Base-by-base conservation (phyloP, 2,329 filamentous ascomycete species). In the Colletotrichum gloeosporioides region DNA sequence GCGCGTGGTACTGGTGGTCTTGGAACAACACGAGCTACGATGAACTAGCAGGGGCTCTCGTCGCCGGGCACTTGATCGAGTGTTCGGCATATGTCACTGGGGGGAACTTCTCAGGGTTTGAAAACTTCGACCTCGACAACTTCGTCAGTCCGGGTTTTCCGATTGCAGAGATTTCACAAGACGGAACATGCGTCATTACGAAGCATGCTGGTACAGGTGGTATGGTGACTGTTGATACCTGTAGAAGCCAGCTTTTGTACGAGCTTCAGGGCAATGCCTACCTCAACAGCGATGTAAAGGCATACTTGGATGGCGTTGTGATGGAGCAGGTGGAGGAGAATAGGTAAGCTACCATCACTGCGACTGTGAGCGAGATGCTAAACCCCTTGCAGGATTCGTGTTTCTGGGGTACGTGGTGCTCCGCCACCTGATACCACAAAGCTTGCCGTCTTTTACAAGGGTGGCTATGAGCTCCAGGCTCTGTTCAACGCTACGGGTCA, bases 351-450 rank as follows among this genome's bases (percentile, higher is more conserved):
- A 0, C 3, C 4, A 22, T 0, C 44, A 22, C 6, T 0, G 0
- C 44, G n/a, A 22, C 10, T 25, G 13, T 29, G 55, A 59, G 13
- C 6, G 25, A 27, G 15, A 2, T 57, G 7, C 53, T 57, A 2
- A 57, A 25, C 2, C 25, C 2, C 8, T 27, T 57, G 13, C 22
- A 57, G 53, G 27, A 29, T 59, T 59, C 55, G 3, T 27, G 55
- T 59, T 29, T 59, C 55, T 29, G 55, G 55, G 0, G 0, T 59
- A 0, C 55, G 2, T 29, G 55, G 55, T 1, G 55, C 55, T 83
- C 84, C 86, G 1, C 88, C 89, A 4, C 88, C 88, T 0, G 83
- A 87, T 5, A 90, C 89, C 1, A 90, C 88, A 3, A 90, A 90
- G 78, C 82, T 88, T 8, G 88, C 88, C 6, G 83, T 89, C 22